These are phyloP conservation scores for Phaeophleospora eucalypticola DNA, from an alignment of 2,329 filamentous ascomycete genomes.

Conservation along the genomic window DNA sequence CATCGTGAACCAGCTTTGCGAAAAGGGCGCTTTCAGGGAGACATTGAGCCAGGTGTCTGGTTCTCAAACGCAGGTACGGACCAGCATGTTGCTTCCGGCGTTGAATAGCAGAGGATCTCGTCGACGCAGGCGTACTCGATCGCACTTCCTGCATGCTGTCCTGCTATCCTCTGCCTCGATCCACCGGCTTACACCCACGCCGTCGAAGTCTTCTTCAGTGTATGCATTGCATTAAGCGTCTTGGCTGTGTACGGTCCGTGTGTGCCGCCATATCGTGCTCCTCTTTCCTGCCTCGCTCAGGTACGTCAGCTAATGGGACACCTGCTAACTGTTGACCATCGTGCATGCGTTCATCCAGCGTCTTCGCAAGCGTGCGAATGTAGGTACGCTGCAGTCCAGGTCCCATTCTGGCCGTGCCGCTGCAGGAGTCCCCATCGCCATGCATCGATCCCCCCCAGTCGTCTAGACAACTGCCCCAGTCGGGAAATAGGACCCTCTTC, in stretches of 20 bases:
- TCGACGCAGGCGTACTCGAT: not conserved
- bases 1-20: too few relatives aligned
- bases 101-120: not conserved
- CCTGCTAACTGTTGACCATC: slow-evolving; percentile 11
- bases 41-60: too few relatives aligned
- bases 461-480: slow-evolving; percentile 6
- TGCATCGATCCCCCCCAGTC: slow-evolving; percentile 8
- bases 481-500: slow-evolving; percentile 3
- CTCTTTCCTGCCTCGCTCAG: slow-evolving; percentile 10
- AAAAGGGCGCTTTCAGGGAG: too few relatives aligned
- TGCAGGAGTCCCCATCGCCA: slow-evolving; percentile 11
- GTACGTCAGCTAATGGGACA: slow-evolving; percentile 15
- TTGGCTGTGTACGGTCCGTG: slow-evolving; percentile 11
- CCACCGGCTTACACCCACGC: slow-evolving; percentile 7
- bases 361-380: slow-evolving; percentile 10
- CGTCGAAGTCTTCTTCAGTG: slow-evolving; percentile 10
- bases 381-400: not conserved
- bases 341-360: slow-evolving; percentile 13
- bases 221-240: slow-evolving; percentile 10
- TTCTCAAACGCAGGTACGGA: not conserved
- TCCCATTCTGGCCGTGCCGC: not conserved
- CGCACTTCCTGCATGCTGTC: slow-evolving; percentile 1
- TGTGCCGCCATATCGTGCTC: slow-evolving; percentile 10
- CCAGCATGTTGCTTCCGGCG: not conserved
- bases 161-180: slow-evolving; percentile 13